Evolutionary conservation across 805 yeast genomes (phyloP).

Genomic region (Ogataea dorogensis): DNA sequence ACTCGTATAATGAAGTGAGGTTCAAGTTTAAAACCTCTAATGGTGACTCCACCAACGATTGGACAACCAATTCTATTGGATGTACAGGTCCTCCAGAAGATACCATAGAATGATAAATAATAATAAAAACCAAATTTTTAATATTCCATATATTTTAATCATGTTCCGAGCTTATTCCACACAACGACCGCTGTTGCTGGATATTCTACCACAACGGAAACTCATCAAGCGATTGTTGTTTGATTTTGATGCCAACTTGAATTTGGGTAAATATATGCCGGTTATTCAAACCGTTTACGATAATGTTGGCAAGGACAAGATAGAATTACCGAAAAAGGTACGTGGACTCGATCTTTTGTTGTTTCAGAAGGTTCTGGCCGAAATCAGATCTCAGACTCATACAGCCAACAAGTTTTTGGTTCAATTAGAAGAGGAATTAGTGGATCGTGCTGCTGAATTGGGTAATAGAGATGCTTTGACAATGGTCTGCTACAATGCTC

Average conservation of each 20-base stretch:
- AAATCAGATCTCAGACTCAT: constrained; percentile 59
- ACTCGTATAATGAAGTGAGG: constrained; percentile 52
- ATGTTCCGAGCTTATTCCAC: constrained; percentile 3
- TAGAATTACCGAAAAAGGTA: constrained; percentile 34
- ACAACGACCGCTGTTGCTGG: constrained; percentile 39
- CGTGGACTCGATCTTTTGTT: constrained; percentile 59
- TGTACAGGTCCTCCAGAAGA: constrained; percentile 38
- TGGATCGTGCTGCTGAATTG: constrained; percentile 81
- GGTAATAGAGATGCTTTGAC: constrained; percentile 83
- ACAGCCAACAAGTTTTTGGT: constrained; percentile 55
- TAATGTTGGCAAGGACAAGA: constrained; percentile 37
- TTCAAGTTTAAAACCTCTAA: constrained; percentile 50
- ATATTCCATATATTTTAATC: constrained; percentile 1
- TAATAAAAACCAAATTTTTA: background rate
- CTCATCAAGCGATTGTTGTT: constrained; percentile 58
- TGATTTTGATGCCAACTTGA: constrained; percentile 60
- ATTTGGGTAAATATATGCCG: constrained; percentile 53
- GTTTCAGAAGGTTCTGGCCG: constrained; percentile 65
- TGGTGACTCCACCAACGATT: constrained; percentile 52
- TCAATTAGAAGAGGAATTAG: constrained; percentile 63
- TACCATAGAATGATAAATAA: constrained; percentile 1
- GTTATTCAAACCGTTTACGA: constrained; percentile 52
- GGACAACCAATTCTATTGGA: constrained; percentile 60
- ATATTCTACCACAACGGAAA: constrained; percentile 57
- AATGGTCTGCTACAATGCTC: constrained; percentile 64